Evolutionary conservation across 73 alveolate genomes (phyloP).

Genomic region (Blepharisma japonicum): DNA sequence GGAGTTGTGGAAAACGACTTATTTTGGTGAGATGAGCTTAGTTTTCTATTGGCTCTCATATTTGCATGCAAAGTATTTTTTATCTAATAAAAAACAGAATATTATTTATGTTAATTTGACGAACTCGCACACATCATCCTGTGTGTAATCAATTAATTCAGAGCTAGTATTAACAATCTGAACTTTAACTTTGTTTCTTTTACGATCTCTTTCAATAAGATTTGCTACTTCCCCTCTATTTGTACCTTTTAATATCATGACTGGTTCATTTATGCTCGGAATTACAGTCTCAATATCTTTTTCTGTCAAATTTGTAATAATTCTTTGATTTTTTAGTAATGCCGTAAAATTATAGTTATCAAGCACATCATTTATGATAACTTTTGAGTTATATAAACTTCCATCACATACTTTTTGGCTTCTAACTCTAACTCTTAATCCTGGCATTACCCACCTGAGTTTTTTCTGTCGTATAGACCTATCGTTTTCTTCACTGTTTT

Average conservation of each 20-base stretch:
- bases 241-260: constrained; percentile 51
- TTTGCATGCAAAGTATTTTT: too few relatives aligned
- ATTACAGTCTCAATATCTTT: constrained; percentile 66
- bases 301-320: constrained; percentile 50
- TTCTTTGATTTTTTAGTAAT: not conserved
- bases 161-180: not conserved
- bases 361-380: constrained; percentile 41
- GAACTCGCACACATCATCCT: constrained; percentile 37
- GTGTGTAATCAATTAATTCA: constrained; percentile 10
- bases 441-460: constrained; percentile 63
- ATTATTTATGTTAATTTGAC: not conserved
- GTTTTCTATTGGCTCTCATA: too few relatives aligned
- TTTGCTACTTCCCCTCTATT: constrained; percentile 53
- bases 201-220: constrained; percentile 44
- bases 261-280: constrained; percentile 49
- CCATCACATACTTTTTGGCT: constrained; percentile 50
- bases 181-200: constrained; percentile 44
- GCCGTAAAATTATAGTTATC: constrained; percentile 40
- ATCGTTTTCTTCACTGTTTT: constrained; percentile 1
- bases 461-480: constrained; percentile 16
- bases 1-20: too few relatives aligned
- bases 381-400: constrained; percentile 45
- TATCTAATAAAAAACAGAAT: too few relatives aligned
- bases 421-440: constrained; percentile 51
- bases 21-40: too few relatives aligned